phyloP scores from a whole-genome alignment of 441 rosid genomes.

The Erodium moschatum region DNA sequence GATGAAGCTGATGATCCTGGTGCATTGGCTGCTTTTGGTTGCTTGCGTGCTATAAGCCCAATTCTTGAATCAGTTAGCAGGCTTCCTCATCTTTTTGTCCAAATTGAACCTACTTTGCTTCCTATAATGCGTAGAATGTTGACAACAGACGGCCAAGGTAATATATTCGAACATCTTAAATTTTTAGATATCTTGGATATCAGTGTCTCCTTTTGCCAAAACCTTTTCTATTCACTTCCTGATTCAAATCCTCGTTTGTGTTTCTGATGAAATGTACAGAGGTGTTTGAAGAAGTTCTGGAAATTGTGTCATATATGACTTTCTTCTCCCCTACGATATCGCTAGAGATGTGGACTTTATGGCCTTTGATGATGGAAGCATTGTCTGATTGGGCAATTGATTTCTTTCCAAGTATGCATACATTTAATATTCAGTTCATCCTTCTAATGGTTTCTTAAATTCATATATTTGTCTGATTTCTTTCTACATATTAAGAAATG shows the following conservation, averaged over 20 bases:
- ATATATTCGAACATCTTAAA: constrained; percentile 13
- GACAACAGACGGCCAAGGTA: constrained; percentile 97
- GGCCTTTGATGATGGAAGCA: constrained; percentile 93
- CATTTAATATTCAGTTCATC: background rate
- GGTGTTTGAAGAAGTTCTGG: constrained; percentile 97
- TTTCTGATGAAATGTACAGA: constrained; percentile 38
- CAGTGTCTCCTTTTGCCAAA: background rate
- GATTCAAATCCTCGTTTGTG: background rate
- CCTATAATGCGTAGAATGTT: constrained; percentile 95
- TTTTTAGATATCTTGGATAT: background rate
- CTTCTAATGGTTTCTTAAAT: background rate
- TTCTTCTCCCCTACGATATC: constrained; percentile 93
- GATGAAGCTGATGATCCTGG: constrained; percentile 94
- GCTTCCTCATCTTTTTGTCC: constrained; percentile 86
- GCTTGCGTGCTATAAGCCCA: constrained; percentile 96
- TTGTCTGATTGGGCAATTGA: constrained; percentile 94
- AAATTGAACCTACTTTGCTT: constrained; percentile 85
- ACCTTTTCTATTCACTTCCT: background rate
- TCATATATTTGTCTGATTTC: too few species aligned
- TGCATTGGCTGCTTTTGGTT: constrained; percentile 97
- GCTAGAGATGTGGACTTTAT: constrained; percentile 89
- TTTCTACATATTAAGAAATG: background rate
- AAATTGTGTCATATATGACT: constrained; percentile 89
- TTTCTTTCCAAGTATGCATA: constrained; percentile 76
- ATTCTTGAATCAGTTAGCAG: constrained; percentile 95